A percentile compares a stretch with the other conserved stretches of the same genome.
These are phyloP conservation scores for Cladorrhinum sp. DNA, from an alignment of 2,329 filamentous ascomycete genomes.

Conservation along the genomic window DNA sequence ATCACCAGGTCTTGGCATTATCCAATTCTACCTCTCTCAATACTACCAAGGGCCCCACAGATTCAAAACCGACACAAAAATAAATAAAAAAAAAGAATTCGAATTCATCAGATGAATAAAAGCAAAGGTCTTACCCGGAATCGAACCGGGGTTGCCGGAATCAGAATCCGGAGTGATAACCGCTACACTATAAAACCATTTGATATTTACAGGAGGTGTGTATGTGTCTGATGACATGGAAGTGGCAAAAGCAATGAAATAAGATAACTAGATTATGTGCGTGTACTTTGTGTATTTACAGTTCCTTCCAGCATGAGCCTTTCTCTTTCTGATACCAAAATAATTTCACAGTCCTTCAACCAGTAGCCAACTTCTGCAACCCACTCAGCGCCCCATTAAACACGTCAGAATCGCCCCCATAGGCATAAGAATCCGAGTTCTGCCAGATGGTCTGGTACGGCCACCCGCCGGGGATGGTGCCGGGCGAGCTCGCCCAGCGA, in stretches of 20 bases:
- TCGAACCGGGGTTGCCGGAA: conserved; percentile 5
- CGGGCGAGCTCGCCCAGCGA: conserved; percentile 39
- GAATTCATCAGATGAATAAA: not conserved
- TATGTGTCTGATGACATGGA: too few relatives aligned
- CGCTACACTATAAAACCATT: conserved; percentile 4
- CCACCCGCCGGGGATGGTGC: conserved; percentile 51
- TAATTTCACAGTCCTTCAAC: not conserved
- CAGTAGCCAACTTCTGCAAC: not conserved
- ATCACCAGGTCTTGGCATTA: not conserved
- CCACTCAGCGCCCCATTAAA: conserved; percentile 43
- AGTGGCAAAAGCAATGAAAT: too few relatives aligned
- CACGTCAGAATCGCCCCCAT: conserved; percentile 51
- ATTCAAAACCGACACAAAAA: not conserved
- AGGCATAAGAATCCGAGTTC: conserved; percentile 45
- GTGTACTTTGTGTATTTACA: not conserved
- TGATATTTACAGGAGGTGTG: not conserved
- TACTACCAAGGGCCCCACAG: not conserved
- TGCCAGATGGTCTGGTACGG: conserved; percentile 54
- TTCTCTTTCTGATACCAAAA: too few relatives aligned
- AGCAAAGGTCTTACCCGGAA: not conserved
- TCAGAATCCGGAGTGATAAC: conserved; percentile 6
- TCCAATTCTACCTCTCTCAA: not conserved
- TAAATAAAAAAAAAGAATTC: too few relatives aligned
- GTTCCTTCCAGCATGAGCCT: not conserved
- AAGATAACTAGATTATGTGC: too few relatives aligned